These are phyloP conservation scores for Ephemerocybe angulata DNA, from an alignment of 768 basidiomycete species.

Conservation along the genomic window DNA sequence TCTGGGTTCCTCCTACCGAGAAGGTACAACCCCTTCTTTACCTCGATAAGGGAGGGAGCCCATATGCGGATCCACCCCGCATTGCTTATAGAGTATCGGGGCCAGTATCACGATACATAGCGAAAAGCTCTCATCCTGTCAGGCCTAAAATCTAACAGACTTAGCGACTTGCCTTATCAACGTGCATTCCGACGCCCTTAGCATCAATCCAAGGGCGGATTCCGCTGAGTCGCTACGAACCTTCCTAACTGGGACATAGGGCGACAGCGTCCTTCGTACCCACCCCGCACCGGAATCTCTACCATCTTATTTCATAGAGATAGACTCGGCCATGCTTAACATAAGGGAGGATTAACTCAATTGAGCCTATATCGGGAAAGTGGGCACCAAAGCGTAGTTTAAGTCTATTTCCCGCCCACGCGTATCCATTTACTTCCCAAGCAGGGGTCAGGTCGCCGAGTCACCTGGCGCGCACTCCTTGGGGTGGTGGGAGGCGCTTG, in stretches of 20 bases:
- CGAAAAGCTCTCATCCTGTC: constrained; percentile 3
- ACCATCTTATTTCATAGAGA: too few relatives aligned
- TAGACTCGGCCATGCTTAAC: too few relatives aligned
- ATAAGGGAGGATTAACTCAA: background rate
- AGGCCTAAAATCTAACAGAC: constrained; percentile 7
- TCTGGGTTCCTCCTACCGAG: background rate
- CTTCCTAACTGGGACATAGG: background rate
- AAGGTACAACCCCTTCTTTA: background rate
- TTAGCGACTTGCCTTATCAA: background rate
- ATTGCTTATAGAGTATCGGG: background rate
- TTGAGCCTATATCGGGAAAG: background rate
- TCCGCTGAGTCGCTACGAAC: background rate
- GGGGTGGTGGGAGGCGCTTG: background rate
- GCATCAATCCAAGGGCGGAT: background rate
- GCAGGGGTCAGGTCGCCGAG: constrained; percentile 1
- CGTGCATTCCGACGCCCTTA: background rate
- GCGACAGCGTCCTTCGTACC: background rate
- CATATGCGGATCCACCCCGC: background rate
- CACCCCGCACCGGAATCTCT: background rate
- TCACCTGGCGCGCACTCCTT: background rate
- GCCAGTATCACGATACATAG: background rate
- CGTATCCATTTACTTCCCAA: background rate
- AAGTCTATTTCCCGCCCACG: background rate
- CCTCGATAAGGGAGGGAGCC: background rate
- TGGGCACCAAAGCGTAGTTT: background rate